phyloP scores from a whole-genome alignment of 2,329 filamentous ascomycete genomes.

The Calonectria pauciramosa region DNA sequence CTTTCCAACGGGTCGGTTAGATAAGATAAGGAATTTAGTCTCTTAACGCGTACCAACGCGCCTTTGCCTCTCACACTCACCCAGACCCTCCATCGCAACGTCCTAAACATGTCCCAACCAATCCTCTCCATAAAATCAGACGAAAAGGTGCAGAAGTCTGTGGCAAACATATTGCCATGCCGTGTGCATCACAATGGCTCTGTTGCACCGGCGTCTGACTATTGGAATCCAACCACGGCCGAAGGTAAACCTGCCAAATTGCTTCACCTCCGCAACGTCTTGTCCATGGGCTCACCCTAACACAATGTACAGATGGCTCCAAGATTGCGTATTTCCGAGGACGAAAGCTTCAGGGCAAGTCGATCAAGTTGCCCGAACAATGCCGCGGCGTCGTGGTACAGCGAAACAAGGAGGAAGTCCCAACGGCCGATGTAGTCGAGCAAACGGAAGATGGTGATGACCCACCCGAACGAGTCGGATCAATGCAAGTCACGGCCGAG shows the following conservation, averaged over 20 bases:
- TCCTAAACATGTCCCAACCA: conserved; percentile 54
- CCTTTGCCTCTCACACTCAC: conserved; percentile 5
- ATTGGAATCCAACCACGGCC: conserved; percentile 75
- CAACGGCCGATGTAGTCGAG: conserved; percentile 54
- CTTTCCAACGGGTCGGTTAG: not conserved
- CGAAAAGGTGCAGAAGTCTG: conserved; percentile 54
- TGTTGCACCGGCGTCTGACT: conserved; percentile 72
- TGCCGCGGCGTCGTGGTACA: conserved; percentile 76
- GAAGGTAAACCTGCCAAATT: conserved; percentile 54
- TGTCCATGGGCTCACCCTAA: not conserved
- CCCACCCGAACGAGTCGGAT: conserved; percentile 58
- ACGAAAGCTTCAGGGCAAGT: conserved; percentile 79
- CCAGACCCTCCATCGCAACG: not conserved
- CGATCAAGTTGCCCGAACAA: conserved; percentile 75
- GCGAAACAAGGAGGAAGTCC: conserved; percentile 53
- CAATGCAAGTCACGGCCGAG: conserved; percentile 72
- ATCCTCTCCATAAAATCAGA: conserved; percentile 57
- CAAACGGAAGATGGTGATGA: conserved; percentile 61
- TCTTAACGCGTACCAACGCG: conserved; percentile 43
- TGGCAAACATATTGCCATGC: conserved; percentile 83
- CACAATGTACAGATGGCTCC: conserved; percentile 58
- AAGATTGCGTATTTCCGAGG: conserved; percentile 81
- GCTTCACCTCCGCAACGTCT: not conserved
- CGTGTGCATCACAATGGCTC: conserved; percentile 83
- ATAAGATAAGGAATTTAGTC: conserved; percentile 25